A percentile compares a stretch with the other conserved stretches of the same genome.
Evolutionary conservation across 768 basidiomycete species (phyloP).

Genomic region (Amanita phalloides): DNA sequence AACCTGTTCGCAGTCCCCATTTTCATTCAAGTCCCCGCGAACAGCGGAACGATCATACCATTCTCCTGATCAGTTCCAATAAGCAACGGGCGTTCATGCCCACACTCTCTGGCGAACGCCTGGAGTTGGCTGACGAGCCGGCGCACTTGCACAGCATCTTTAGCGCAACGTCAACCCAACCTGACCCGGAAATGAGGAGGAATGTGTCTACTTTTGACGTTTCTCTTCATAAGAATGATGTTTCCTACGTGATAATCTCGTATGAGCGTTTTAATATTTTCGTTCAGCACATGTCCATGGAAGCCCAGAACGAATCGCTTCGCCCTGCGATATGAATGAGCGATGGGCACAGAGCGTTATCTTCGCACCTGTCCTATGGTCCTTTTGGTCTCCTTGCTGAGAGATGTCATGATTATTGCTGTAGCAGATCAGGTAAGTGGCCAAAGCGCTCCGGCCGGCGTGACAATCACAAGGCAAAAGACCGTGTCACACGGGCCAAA

Average conservation of each 20-base stretch:
- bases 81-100: constrained; percentile 45
- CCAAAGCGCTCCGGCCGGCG: no score
- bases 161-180: not conserved
- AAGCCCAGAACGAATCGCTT: constrained; percentile 66
- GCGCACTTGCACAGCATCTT: constrained; percentile 42
- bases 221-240: constrained; percentile 62
- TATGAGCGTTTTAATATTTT: constrained; percentile 46
- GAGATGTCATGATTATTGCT: not conserved
- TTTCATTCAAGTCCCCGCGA: no score
- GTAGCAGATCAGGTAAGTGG: no score
- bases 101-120: constrained; percentile 40
- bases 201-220: constrained; percentile 37
- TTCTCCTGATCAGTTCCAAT: constrained; percentile 72
- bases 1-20: no score
- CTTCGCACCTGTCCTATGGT: constrained; percentile 30
- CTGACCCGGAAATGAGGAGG: not conserved
- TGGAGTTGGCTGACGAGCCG: constrained; percentile 40
- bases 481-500: not conserved
- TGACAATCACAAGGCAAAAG: no score
- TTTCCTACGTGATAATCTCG: constrained; percentile 54
- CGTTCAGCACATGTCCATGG: constrained; percentile 41
- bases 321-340: constrained; percentile 14
- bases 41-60: constrained; percentile 22
- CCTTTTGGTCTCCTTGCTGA: not conserved
- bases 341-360: not conserved